Conservation (phyloP, 257 asterid species). For the Solanum ossicruentum region DNA sequence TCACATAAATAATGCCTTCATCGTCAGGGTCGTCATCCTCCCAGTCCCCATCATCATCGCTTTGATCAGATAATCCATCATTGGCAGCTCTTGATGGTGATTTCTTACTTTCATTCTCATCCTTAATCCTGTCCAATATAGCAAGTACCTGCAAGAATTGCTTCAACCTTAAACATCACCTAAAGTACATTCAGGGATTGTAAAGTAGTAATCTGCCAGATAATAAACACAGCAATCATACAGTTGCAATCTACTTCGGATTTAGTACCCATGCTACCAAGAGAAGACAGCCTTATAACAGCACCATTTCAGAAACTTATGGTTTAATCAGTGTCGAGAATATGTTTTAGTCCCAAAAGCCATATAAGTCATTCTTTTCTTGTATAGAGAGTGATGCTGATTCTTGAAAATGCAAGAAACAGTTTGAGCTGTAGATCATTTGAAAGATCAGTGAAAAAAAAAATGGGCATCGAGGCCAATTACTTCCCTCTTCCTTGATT, state of each 20-base stretch:
- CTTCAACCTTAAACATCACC: constrained; percentile 1
- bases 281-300: background rate
- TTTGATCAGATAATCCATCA: constrained; percentile 26
- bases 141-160: constrained; percentile 63
- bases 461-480: background rate
- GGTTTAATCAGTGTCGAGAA: background rate
- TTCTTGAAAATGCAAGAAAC: background rate
- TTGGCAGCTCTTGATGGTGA: constrained; percentile 11
- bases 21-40: constrained; percentile 61
- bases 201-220: background rate
- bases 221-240: background rate
- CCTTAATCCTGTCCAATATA: constrained; percentile 79
- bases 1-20: constrained; percentile 77
- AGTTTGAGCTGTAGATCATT: background rate
- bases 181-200: background rate
- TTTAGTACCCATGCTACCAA: background rate
- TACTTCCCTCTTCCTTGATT: background rate
- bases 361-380: background rate
- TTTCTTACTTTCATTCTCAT: constrained; percentile 42
- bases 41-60: constrained; percentile 34
- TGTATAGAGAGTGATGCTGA: background rate
- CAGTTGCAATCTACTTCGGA: background rate
- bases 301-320: background rate
- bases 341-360: background rate
- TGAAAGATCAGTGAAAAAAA: background rate